Percentiles rank a stretch among this genome's conserved stretches.
phyloP scores from a whole-genome alignment of 202 grass and related monocot species.

The Digitaria exilis region DNA sequence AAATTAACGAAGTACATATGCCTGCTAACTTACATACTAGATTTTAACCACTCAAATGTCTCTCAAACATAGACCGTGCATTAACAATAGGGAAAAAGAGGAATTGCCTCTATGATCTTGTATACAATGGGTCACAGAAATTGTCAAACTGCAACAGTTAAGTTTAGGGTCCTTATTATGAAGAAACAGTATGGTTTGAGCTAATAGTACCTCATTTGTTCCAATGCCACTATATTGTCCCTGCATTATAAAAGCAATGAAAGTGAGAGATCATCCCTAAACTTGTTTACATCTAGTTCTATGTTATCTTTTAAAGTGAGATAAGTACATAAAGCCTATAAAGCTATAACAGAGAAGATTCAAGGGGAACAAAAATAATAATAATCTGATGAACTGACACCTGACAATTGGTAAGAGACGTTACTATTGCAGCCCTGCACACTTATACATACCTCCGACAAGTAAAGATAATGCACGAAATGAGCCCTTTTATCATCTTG shows the following conservation, averaged over 20 bases:
- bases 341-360: neutral
- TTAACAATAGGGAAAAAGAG: neutral
- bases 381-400: neutral
- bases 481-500: neutral
- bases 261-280: slow-evolving; percentile 35
- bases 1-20: neutral
- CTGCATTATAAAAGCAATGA: slow-evolving; percentile 48
- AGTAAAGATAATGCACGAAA: neutral
- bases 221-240: slow-evolving; percentile 59
- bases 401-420: neutral
- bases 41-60: neutral
- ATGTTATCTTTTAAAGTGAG: neutral
- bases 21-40: neutral
- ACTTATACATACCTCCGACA: neutral
- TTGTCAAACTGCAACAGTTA: neutral
- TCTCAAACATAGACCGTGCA: neutral
- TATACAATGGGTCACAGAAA: slow-evolving; percentile 30
- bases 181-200: slow-evolving; percentile 13
- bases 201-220: slow-evolving; percentile 77
- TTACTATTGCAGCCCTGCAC: neutral
- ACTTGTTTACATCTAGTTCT: neutral
- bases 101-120: slow-evolving; percentile 22
- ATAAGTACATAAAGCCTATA: neutral
- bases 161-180: neutral
- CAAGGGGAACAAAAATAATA: neutral